Base-by-base conservation (phyloP, 306 rosid species). In the Astragalus glycyphyllos region DNA sequence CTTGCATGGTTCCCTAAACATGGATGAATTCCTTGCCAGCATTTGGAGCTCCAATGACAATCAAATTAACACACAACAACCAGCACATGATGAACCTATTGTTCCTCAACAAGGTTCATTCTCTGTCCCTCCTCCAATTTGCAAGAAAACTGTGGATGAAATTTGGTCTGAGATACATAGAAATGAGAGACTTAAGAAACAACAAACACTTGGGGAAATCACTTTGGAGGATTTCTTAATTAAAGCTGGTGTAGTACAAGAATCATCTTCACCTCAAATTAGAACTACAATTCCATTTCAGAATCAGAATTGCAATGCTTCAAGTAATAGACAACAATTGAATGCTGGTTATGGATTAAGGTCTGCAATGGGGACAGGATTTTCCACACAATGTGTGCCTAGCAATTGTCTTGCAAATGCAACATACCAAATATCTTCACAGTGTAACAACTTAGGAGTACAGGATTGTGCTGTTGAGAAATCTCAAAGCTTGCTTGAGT, bases 141-240 rank as follows among this genome's bases (percentile, higher is more conserved):
- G 91, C 83, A 86, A 83, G 65, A 91, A 88, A 77, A 85, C 91
- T 10, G 84, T 82, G 38, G 91, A 88, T 9, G 90, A 86, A 72
- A 80, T 91, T 5, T 88, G 96, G 97, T 83, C 74, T 3, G 84
- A 88, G 79, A 88, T 91, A 38, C 88, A 85, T 5, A 78, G 69
- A 63, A 72, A 32, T 9, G 57, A 50, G 49, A 70, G 68, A 4
- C 75, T 82, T 4, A 68, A 69, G 10, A 72, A 29, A 61, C 84
- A 85, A 10, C 83, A 72, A 72, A 80, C 86, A 47, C 68, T 86
- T 9, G 89, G 87, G 11, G 90, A 85, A 44, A 83, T 88, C 68
- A 88, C 92, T 6, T 62, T 91, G 47, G 97, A 91, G 71, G 96
- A 88, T 70, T 91, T 91, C 72, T 77, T 91, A 3, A 62, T 88